Percentiles rank a stretch among this genome's conserved stretches.
Conservation (phyloP, 768 basidiomycete genomes). For the Mycena albidolilacea region DNA sequence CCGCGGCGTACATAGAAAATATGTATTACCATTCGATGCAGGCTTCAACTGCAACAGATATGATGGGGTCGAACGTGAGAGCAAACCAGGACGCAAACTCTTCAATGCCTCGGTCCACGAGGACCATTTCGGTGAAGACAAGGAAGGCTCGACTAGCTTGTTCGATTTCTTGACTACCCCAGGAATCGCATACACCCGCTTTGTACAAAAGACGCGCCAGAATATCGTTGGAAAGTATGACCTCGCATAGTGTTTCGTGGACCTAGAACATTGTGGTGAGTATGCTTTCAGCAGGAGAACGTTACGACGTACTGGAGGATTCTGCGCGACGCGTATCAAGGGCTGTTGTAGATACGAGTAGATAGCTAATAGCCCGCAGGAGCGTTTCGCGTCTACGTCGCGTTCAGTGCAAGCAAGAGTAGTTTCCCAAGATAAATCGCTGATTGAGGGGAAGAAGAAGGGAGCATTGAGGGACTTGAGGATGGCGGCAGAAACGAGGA, state of each 20-base stretch:
- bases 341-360: slow-evolving; percentile 14
- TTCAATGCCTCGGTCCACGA: slow-evolving; percentile 25
- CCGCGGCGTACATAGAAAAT: not conserved
- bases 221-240: slow-evolving; percentile 25
- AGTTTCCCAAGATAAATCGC: slow-evolving; percentile 26
- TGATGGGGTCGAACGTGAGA: slow-evolving; percentile 20
- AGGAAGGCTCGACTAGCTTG: slow-evolving; percentile 25
- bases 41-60: slow-evolving; percentile 19
- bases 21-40: slow-evolving; percentile 1
- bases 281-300: not conserved
- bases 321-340: not conserved
- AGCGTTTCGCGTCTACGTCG: slow-evolving; percentile 26
- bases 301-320: slow-evolving; percentile 9
- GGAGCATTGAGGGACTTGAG: slow-evolving; percentile 21
- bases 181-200: slow-evolving; percentile 25
- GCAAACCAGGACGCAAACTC: slow-evolving; percentile 29
- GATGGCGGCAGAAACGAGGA: slow-evolving; percentile 1
- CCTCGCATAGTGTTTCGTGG: slow-evolving; percentile 25
- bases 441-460: slow-evolving; percentile 8
- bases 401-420: slow-evolving; percentile 22
- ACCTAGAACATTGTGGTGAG: slow-evolving; percentile 6
- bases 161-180: not conserved
- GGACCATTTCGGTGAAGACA: slow-evolving; percentile 30
- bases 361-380: slow-evolving; percentile 16
- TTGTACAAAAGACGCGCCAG: slow-evolving; percentile 13